Evolutionary conservation across 345 rosid genomes (phyloP), one percentile per base, ranked within the genome.

Genomic region (Brassica juncea): DNA sequence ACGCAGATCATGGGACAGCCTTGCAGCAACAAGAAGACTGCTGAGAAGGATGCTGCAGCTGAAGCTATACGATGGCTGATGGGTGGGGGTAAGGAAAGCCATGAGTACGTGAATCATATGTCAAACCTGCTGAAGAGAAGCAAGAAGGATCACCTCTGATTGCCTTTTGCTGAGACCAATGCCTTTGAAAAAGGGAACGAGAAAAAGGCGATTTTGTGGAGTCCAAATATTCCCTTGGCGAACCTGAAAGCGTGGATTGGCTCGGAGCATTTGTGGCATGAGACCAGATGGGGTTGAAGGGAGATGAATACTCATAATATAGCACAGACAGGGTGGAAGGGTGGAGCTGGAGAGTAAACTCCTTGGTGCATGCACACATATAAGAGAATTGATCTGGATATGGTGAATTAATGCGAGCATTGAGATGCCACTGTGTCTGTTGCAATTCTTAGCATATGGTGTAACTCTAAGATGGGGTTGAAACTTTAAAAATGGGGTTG

Each of bases 11-110:
- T 85, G 84, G 97, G 99, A 34, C 90, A 85, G 74, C 95, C 95
- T 77, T 91, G 89, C 86, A 85, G 74, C 87, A 91, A 88, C 87
- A 94, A 94, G 88, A 94, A 92, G 82, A 86, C 83, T 68, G 97
- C 97, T 1, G 99, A 94, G 88, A 94, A 94, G 72, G 99, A 94
- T 80, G 99, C 97, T 10, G 97, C 97, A 14, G 92, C 97, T 14
- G 93, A 91, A 84, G 97, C 97, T 80, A 84, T 94, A 77, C 88
- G 82, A 83, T 91, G 91, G 92, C 83, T 94, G 79, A 85, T 83
- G 89, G 87, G 90, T 47, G 87, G 86, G 64, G 87, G 82, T 64
- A 83, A 74, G 75, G 82, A 85, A 7, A 85, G 86, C 63, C 84
- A 76, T 57, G 91, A 88, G 34, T 81, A 77, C 70, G 66, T 89